Evolutionary conservation across 1,284 basidiomycete species (phyloP).

Genomic region (Cutaneotrichosporon dermatis): DNA sequence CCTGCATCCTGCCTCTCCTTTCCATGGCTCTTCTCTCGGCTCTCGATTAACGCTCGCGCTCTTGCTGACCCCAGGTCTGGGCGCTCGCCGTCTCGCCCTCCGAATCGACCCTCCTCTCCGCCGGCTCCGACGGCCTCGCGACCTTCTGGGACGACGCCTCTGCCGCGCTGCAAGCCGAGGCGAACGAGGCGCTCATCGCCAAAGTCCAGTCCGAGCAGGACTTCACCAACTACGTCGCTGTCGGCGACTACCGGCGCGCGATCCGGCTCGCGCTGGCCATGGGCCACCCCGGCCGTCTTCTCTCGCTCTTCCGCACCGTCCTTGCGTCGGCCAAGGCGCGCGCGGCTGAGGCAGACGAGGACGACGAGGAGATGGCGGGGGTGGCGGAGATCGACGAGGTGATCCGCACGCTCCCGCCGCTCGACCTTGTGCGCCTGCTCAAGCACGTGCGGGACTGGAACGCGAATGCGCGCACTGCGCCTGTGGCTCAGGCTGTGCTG

Average conservation of each 20-base stretch:
- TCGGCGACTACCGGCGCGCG: constrained; percentile 86
- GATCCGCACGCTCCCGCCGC: constrained; percentile 62
- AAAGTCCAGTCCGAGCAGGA: constrained; percentile 87
- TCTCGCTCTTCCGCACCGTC: constrained; percentile 72
- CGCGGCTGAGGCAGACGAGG: constrained; percentile 2
- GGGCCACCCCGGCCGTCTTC: constrained; percentile 84
- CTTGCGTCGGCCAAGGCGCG: constrained; percentile 8
- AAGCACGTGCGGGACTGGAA: constrained; percentile 90
- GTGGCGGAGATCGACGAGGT: constrained; percentile 68
- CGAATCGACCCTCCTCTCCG: constrained; percentile 78
- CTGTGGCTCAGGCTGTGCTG: constrained; percentile 80
- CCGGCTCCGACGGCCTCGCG: constrained; percentile 87
- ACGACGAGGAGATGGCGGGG: constrained; percentile 4
- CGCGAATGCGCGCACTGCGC: constrained; percentile 75
- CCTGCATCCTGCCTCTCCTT: too few relatives aligned
- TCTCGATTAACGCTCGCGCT: neutral
- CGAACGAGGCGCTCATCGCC: constrained; percentile 64
- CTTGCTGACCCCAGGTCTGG: constrained; percentile 63
- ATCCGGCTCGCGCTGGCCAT: constrained; percentile 86
- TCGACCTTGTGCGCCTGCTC: constrained; percentile 76
- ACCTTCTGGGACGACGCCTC: constrained; percentile 94
- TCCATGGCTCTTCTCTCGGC: too few relatives aligned
- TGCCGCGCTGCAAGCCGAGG: constrained; percentile 64
- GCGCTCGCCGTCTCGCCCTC: constrained; percentile 74
- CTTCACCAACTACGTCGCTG: constrained; percentile 79